Base-by-base conservation (phyloP, 371 early-diverging fungal genomes). In the Syncephalis plumigaleata region DNA sequence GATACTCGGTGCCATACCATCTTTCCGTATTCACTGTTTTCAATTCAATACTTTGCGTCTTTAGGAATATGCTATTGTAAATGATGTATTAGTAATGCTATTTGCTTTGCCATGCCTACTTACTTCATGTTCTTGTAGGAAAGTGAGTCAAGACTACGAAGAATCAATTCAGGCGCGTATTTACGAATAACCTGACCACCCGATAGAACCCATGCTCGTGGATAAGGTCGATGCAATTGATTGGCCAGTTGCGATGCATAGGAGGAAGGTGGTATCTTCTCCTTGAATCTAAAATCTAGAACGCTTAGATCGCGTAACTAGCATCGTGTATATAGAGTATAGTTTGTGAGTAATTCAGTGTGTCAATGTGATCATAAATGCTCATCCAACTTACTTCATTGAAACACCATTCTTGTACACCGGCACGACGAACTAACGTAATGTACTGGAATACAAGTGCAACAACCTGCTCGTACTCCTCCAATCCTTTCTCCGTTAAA, bases 1-100 rank as follows among this genome's bases (percentile, higher is more conserved):
- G 68, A 50, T 91, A 91, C 50, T 87, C 82, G 0, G 89, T 83
- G 4, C 75, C 81, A 55, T 91, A 96, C 75, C 80, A 87, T 38
- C 64, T 57, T 37, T 87, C 88, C 21, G 62, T 67, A 38, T 69
- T n/a, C 16, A 50, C 16, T 16, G 17, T 36, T 2, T 24, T 31
- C 16, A 17, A 15, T 4, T 37, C 43, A 3, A 40, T 4, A 5
- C 40, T 15, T 21, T 40, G 40, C 8, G 18, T 15, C 8, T 18
- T 40, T 21, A 40, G 21, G 40, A 40, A 40, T 5, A 21, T 15
- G 16, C 40, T 40, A 21, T 8, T n/a, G 8, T 21, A 40, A 40
- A 21, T 16, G 15, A 15, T 21, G 15, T 7, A 40, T 16, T 5
- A 21, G 5, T 40, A 21, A 21, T 40, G 4, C n/a, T n/a, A n/a